Percentiles rank a stretch among this genome's conserved stretches.
Evolutionary conservation across 2,329 filamentous ascomycete species (phyloP).

Genomic region (Aspergillus neoniger): DNA sequence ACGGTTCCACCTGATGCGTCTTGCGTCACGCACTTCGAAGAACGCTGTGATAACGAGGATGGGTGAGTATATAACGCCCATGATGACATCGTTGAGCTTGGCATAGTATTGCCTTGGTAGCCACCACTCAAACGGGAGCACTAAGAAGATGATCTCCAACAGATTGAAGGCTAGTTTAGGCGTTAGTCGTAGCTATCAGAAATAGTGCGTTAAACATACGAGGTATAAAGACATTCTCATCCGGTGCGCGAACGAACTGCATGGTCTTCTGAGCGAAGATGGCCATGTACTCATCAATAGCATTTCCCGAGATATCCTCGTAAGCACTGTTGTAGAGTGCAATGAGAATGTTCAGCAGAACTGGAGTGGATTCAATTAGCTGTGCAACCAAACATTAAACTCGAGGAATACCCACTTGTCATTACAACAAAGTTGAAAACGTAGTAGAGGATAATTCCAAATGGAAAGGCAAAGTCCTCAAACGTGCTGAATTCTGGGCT

Average conservation of each 20-base stretch:
- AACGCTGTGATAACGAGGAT: constrained; percentile 76
- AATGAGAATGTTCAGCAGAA: constrained; percentile 93
- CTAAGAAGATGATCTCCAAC: constrained; percentile 78
- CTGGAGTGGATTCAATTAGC: constrained; percentile 31
- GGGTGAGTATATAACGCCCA: constrained; percentile 82
- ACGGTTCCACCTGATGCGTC: constrained; percentile 70
- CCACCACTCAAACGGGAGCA: constrained; percentile 94
- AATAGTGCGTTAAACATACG: constrained; percentile 46
- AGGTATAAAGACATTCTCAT: constrained; percentile 97
- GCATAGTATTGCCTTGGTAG: constrained; percentile 73
- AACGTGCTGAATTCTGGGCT: constrained; percentile 88
- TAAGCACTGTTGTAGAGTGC: constrained; percentile 97
- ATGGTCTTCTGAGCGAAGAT: constrained; percentile 93
- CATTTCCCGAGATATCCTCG: constrained; percentile 89
- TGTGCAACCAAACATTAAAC: not conserved
- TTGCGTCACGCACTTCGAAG: constrained; percentile 67
- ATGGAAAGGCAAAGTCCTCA: constrained; percentile 86
- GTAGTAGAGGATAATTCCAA: constrained; percentile 94
- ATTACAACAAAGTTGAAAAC: constrained; percentile 97
- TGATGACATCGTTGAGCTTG: constrained; percentile 81
- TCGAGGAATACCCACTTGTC: constrained; percentile 56
- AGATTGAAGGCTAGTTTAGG: constrained; percentile 71
- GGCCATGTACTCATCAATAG: constrained; percentile 92
- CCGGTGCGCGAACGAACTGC: constrained; percentile 93
- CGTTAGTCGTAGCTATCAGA: not conserved